Percentiles rank a stretch among this genome's conserved stretches.
Conservation (phyloP, 257 asterid species). For the Solanum lycopersicoides region DNA sequence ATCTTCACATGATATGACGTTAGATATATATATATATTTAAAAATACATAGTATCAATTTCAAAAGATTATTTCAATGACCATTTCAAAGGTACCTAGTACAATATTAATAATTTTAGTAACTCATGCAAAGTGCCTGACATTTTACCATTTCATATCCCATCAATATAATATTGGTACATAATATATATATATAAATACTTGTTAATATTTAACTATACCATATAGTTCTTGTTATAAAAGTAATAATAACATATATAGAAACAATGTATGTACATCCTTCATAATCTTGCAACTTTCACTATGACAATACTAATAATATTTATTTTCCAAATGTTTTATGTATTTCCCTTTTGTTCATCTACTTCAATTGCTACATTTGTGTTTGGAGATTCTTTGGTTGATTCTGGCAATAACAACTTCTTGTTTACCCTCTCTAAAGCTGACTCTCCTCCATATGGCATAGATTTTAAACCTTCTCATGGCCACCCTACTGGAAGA, state of each 20-base stretch:
- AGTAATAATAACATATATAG: background rate
- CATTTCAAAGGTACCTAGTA: background rate
- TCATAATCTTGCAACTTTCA: background rate
- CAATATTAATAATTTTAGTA: background rate
- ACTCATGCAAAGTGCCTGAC: background rate
- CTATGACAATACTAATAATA: background rate
- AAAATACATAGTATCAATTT: background rate
- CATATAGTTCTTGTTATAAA: background rate
- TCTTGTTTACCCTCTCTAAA: conserved; percentile 32
- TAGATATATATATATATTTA: background rate
- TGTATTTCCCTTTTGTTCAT: background rate
- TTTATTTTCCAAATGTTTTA: background rate
- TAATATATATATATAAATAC: background rate
- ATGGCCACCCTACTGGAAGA: conserved; percentile 44
- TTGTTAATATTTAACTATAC: background rate
- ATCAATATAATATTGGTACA: background rate
- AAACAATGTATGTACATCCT: background rate
- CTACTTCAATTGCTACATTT: conserved; percentile 20
- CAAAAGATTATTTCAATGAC: background rate
- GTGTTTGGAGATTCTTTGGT: conserved; percentile 49
- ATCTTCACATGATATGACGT: background rate
- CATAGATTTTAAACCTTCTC: conserved; percentile 38
- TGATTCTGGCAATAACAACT: conserved; percentile 45
- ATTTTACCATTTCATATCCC: background rate
- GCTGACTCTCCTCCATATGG: conserved; percentile 54